Conservation (phyloP, 345 rosid genomes). For the Lepidium aucheri region DNA sequence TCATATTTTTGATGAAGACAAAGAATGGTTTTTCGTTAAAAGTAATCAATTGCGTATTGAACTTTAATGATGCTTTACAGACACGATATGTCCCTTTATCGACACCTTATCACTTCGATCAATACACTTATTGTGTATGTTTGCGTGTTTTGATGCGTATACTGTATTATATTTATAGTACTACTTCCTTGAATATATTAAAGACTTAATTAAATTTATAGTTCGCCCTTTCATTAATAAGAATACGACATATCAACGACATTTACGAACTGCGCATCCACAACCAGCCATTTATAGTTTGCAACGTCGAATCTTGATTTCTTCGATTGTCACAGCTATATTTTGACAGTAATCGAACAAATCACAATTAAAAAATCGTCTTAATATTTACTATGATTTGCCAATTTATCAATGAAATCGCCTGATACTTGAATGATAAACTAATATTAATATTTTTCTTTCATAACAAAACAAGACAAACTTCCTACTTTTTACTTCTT, state of each 20-base stretch:
- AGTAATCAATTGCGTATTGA: slow-evolving; percentile 20
- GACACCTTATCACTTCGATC: slow-evolving; percentile 11
- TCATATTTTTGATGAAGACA: not conserved
- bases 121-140: slow-evolving; percentile 19
- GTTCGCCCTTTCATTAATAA: not conserved
- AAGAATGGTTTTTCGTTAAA: not conserved
- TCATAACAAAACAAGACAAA: not conserved
- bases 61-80: slow-evolving; percentile 23
- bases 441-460: not conserved
- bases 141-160: slow-evolving; percentile 9
- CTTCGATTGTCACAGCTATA: not conserved
- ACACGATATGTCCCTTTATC: slow-evolving; percentile 18
- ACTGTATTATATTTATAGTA: not conserved
- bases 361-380: not conserved
- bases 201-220: not conserved
- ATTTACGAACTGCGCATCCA: not conserved
- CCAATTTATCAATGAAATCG: not conserved
- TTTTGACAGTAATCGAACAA: not conserved
- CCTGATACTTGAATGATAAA: not conserved
- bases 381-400: not conserved
- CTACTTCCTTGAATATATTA: not conserved
- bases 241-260: slow-evolving; percentile 13
- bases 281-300: not conserved
- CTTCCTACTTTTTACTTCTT: not conserved
- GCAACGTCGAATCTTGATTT: slow-evolving; percentile 14